Evolutionary conservation across 106 monocot species (phyloP), one percentile per base, ranked within the genome.

Genomic region (Dendrobium huoshanense): DNA sequence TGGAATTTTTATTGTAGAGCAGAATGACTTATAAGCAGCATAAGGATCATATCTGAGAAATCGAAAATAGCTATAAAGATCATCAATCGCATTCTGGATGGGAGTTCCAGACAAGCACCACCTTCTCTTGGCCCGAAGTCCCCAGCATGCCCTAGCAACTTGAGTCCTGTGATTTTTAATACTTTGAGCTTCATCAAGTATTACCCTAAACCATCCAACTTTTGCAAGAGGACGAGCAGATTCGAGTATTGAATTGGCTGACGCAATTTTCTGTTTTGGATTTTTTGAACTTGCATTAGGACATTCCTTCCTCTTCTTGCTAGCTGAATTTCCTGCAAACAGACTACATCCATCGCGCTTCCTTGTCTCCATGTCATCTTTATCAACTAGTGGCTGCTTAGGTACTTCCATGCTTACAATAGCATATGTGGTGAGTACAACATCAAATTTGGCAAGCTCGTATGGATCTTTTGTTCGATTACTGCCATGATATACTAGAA

Each of bases 51-150:
- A 95, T 86, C 87, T 92, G 73, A 98, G 91, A 76, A 98, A 98
- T 82, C 92, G 82, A 76, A 98, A 98, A 85, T 98, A 98, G 86
- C 94, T 94, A 75, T 91, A 98, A 33, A 98, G 89, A 88, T 98
- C 98, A 84, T 98, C 98, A 77, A 98, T 79, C 61, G 98, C 89
- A 91, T 98, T 98, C 78, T 98, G 98, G 47, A 98, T 94, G 20
- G 98, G 98, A 7, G 94, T 95, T 16, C 98, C 98, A 81, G 94
- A 94, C 49, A 97, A 85, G 78, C 97, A 97, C 97, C 97, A 97
- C 77, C 94, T 90, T 85, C 97, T 92, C 82, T 98, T 98, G 75
- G 98, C 98, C 55, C 94, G 90, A 49, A 98, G 81, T 51, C 94
- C 92, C 89, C 94, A 98, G 76, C 94, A 98, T 56, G 98, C 98